Base-by-base conservation (phyloP, 2,329 filamentous ascomycete genomes). In the Sporothrix variecibatus region DNA sequence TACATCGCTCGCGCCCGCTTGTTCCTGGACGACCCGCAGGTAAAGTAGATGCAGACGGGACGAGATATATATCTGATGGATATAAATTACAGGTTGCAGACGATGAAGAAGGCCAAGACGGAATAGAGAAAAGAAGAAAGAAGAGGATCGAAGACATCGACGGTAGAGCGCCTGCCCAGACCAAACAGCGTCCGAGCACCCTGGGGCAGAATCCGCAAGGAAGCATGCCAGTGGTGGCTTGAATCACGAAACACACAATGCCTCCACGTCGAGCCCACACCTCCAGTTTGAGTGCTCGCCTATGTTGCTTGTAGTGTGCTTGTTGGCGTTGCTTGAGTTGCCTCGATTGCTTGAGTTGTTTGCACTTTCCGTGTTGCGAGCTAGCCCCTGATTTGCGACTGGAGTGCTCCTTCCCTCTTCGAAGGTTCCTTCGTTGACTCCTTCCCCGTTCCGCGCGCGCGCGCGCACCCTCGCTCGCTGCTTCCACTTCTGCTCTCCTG, bases 181-280 rank as follows among this genome's bases (percentile, higher is more conserved):
- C 62, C 38, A 43, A 23, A 28, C 4, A 26, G 62, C 62, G 62
- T 46, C 49, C 49, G 49, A 70, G 68, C 68, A 58, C 46, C 67
- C 51, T 69, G 43, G n/a, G 67, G 31, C 49, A 38, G 49, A 26
- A 49, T 15, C 20, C 46, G 31, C 46, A 40, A 70, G 6, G 43
- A 31, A 58, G 51, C 51, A 46, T 65, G 38, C 62, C 62, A 67
- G 38, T 26, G 17, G 51, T 71, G 68, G 68, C 68, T 71, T n/a
- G 34, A 58, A 58, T 20, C 68, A 71, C 68, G 68, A 71, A 58
- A 58, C 51, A 43, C 17, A 43, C 62, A 46, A 40, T 38, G n/a
- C 23, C 62, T 67, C 23, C 38, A 43, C 11, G 38, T 12, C n/a
- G 34, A 34, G 17, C n/a, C 46, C 46, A 51, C 46, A n/a, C 12